A percentile compares a stretch with the other conserved stretches of the same genome.
Conservation (phyloP, 345 rosid genomes). For the Syzygium aqueum region DNA sequence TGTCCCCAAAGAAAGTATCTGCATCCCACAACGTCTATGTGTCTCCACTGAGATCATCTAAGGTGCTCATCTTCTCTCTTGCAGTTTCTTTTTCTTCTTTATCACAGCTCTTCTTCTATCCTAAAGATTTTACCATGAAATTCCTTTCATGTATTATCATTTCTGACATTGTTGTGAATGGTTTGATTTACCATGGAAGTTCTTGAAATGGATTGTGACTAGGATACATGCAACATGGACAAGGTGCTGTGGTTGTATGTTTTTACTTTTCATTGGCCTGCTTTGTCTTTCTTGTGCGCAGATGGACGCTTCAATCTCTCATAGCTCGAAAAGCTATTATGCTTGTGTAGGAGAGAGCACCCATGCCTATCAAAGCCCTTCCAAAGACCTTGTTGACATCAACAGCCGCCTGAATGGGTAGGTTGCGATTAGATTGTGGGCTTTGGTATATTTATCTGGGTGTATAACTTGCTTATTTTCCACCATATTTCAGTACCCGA, state of each 20-base stretch:
- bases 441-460: not conserved
- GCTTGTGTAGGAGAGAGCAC: constrained; percentile 99
- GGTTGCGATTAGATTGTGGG: not conserved
- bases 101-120: not conserved
- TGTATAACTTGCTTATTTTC: not conserved
- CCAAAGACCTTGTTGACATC: constrained; percentile 84
- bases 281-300: constrained; percentile 10
- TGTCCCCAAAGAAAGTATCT: constrained; percentile 96
- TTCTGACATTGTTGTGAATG: not conserved
- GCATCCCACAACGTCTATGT: constrained; percentile 85
- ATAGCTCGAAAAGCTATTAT: constrained; percentile 82
- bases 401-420: constrained; percentile 87
- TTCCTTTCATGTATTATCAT: not conserved
- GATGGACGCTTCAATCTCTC: constrained; percentile 94
- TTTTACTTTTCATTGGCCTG: not conserved
- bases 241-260: not conserved
- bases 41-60: constrained; percentile 89
- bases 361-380: constrained; percentile 95
- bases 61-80: constrained; percentile 36
- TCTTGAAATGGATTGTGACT: not conserved
- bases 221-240: not conserved
- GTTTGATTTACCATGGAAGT: not conserved
- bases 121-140: not conserved
- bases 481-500: constrained; percentile 30
- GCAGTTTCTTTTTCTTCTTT: not conserved